Conservation (phyloP, 805 yeast genomes). For the Schizosaccharomyces lindneri region DNA sequence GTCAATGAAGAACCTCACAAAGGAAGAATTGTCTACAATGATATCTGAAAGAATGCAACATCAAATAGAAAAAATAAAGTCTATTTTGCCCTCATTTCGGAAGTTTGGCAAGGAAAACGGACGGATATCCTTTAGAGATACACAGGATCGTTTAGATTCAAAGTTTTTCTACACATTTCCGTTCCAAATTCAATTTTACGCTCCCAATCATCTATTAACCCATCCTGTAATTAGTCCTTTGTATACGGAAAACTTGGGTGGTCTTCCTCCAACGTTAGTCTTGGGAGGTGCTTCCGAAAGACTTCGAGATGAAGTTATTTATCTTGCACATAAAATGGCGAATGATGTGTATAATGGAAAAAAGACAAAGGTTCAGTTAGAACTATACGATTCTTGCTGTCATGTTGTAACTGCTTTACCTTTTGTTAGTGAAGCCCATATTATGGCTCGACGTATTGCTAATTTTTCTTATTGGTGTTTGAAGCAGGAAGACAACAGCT, state of each 20-base stretch:
- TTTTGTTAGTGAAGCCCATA: neutral
- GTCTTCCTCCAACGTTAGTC: neutral
- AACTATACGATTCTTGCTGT: neutral
- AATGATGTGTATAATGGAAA: neutral
- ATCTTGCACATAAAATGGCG: neutral
- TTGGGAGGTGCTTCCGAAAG: neutral
- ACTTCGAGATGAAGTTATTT: neutral
- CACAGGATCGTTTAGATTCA: neutral
- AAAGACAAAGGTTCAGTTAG: neutral
- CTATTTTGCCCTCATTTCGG: neutral
- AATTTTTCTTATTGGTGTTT: constrained; percentile 1
- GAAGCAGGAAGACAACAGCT: neutral
- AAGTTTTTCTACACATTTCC: neutral
- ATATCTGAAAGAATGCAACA: neutral
- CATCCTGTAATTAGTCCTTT: constrained; percentile 1
- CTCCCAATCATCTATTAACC: neutral
- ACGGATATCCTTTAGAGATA: neutral
- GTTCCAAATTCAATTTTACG: neutral
- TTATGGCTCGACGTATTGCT: neutral
- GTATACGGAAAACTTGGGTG: neutral
- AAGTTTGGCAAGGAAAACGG: neutral
- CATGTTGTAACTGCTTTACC: neutral
- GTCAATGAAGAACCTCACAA: neutral
- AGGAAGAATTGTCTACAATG: neutral
- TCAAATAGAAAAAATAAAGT: neutral